Percentiles rank a stretch among this genome's conserved stretches.
Conservation (phyloP, 108 stramenopile species). For the Licmophora abbreviata region DNA sequence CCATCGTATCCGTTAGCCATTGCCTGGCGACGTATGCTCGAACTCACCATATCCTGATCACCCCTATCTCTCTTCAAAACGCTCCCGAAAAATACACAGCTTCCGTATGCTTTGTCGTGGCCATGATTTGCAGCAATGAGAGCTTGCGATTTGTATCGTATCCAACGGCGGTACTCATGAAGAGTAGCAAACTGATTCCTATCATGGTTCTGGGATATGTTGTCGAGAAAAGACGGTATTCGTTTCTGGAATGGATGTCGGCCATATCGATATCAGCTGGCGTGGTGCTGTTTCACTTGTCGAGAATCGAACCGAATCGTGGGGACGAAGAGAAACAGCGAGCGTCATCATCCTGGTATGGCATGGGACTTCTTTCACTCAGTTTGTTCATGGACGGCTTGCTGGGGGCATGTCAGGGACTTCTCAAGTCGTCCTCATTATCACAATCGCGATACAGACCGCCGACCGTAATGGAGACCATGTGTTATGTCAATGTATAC, state of each 20-base stretch:
- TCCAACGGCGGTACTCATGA: constrained; percentile 88
- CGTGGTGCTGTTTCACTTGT: constrained; percentile 66
- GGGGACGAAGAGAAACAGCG: constrained; percentile 6
- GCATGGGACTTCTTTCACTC: constrained; percentile 46
- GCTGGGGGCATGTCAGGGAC: constrained; percentile 64
- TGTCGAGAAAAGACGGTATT: constrained; percentile 44
- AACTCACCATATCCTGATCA: too few relatives aligned
- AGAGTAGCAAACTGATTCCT: constrained; percentile 91
- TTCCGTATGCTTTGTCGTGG: constrained; percentile 49
- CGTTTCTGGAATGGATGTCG: constrained; percentile 58
- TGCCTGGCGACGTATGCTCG: too few relatives aligned
- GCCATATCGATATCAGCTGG: constrained; percentile 69
- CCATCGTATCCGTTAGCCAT: too few relatives aligned
- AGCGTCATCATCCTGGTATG: constrained; percentile 45
- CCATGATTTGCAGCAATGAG: constrained; percentile 78
- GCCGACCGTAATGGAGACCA: constrained; percentile 75
- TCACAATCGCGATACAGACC: constrained; percentile 21
- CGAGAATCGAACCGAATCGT: constrained; percentile 34
- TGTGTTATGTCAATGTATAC: constrained; percentile 73
- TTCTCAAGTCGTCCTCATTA: constrained; percentile 32
- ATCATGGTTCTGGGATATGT: constrained; percentile 80
- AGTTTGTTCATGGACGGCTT: constrained; percentile 73
- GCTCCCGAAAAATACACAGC: constrained; percentile 17
- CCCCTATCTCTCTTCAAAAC: background rate
- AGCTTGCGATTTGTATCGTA: constrained; percentile 78